phyloP scores from a whole-genome alignment of 257 asterid genomes.

The Rehmannia glutinosa region DNA sequence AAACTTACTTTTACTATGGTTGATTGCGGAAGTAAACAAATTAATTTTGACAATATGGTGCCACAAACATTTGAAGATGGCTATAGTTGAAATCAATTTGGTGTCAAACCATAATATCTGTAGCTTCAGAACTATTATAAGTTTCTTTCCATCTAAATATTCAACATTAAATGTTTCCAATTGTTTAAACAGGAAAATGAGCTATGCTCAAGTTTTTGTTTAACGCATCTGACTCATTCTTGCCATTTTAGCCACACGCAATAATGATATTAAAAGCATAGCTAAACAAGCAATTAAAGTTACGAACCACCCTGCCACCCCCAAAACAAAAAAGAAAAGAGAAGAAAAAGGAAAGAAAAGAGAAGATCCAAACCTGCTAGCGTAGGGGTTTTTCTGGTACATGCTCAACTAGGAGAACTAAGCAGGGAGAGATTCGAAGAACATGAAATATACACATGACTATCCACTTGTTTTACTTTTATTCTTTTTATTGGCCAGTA shows the following conservation, averaged over 20 bases:
- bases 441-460: neutral
- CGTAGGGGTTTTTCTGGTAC: neutral
- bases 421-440: neutral
- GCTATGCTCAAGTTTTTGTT: neutral
- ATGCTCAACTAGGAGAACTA: neutral
- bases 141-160: constrained; percentile 1
- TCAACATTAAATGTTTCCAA: neutral
- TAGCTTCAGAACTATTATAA: constrained; percentile 3
- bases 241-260: neutral
- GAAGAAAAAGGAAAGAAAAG: neutral
- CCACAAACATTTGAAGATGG: constrained; percentile 5
- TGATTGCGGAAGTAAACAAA: neutral
- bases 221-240: neutral
- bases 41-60: neutral
- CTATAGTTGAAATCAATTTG: neutral
- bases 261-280: neutral
- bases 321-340: no score
- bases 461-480: neutral
- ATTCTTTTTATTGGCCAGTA: neutral
- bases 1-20: neutral
- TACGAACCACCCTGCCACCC: neutral
- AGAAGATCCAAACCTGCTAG: constrained; percentile 3
- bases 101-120: constrained; percentile 8
- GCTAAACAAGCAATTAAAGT: neutral
- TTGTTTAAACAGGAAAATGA: neutral